A percentile compares a stretch with the other conserved stretches of the same genome.
phyloP scores from a whole-genome alignment of 495 filamentous ascomycete genomes.

The Lophium mytilinum region DNA sequence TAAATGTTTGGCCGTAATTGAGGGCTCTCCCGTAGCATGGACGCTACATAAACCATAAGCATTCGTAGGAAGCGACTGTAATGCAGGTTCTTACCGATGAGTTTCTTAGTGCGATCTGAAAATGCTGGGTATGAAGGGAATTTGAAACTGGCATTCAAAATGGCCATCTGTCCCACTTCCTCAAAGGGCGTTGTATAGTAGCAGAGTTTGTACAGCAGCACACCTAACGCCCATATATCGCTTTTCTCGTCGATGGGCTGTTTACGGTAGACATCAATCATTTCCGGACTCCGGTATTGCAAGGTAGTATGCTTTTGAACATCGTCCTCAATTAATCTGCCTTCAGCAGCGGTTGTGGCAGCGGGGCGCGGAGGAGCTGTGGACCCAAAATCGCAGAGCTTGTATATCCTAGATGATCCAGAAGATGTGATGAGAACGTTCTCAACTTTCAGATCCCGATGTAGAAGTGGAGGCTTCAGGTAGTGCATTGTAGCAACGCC shows the following conservation, averaged over 20 bases:
- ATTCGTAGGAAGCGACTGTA: not conserved
- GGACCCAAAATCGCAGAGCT: constrained; percentile 97
- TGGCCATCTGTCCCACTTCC: constrained; percentile 96
- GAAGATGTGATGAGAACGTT: constrained; percentile 82
- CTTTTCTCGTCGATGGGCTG: constrained; percentile 98
- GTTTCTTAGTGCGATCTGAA: constrained; percentile 79
- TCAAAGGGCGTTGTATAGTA: constrained; percentile 99
- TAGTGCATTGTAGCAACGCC: constrained; percentile 99
- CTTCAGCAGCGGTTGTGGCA: constrained; percentile 76
- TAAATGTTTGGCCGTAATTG: constrained; percentile 85
- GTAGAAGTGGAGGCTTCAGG: constrained; percentile 84
- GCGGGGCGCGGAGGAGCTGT: constrained; percentile 76
- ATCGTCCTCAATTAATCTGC: constrained; percentile 87
- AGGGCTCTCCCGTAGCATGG: constrained; percentile 83
- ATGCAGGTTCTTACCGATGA: constrained; percentile 63
- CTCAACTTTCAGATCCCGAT: constrained; percentile 95
- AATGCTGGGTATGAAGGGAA: constrained; percentile 82
- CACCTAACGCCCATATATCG: constrained; percentile 95
- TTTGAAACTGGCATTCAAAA: constrained; percentile 91
- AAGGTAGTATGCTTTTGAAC: constrained; percentile 94
- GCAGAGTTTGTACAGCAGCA: constrained; percentile 94
- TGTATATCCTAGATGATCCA: constrained; percentile 59
- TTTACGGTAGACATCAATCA: constrained; percentile 96
- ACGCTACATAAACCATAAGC: constrained; percentile 46
- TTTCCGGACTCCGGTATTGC: constrained; percentile 96